A percentile compares a stretch with the other conserved stretches of the same genome.
Evolutionary conservation across 1,284 basidiomycete species (phyloP).

Genomic region (Rhizoctonia solani): DNA sequence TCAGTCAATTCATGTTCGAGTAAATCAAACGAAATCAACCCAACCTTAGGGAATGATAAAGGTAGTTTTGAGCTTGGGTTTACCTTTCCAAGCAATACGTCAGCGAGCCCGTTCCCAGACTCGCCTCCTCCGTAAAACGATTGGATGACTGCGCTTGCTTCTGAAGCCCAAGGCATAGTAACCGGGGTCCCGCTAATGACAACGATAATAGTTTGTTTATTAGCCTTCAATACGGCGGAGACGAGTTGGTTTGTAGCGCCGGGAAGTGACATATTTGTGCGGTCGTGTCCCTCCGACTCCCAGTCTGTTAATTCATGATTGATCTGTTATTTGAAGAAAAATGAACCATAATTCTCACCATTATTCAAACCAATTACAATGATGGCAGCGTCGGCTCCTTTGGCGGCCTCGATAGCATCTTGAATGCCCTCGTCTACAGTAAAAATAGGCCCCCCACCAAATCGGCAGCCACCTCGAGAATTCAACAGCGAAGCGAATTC

Average conservation of each 20-base stretch:
- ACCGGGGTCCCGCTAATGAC: constrained; percentile 45
- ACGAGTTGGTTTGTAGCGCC: constrained; percentile 47
- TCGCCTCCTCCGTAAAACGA: constrained; percentile 59
- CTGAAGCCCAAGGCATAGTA: constrained; percentile 59
- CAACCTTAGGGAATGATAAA: constrained; percentile 42
- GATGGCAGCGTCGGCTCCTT: constrained; percentile 60
- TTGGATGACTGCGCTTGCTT: constrained; percentile 58
- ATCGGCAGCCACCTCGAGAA: constrained; percentile 52
- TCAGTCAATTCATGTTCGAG: not conserved
- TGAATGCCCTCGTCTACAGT: constrained; percentile 59
- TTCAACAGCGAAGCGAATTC: constrained; percentile 39
- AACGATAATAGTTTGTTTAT: constrained; percentile 53
- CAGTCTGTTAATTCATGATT: constrained; percentile 49
- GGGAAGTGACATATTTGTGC: constrained; percentile 61
- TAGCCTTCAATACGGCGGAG: constrained; percentile 40
- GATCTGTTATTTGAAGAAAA: not conserved
- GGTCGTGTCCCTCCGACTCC: constrained; percentile 72
- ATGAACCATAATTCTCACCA: constrained; percentile 41
- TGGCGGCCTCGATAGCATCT: constrained; percentile 63
- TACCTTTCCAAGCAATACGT: constrained; percentile 42
- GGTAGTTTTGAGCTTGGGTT: constrained; percentile 40
- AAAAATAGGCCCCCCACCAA: constrained; percentile 52
- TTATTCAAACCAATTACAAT: constrained; percentile 65
- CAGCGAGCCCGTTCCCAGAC: constrained; percentile 45
- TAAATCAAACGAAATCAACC: not conserved